phyloP scores from a whole-genome alignment of 805 yeast genomes.

The Nakazawaea sp. region DNA sequence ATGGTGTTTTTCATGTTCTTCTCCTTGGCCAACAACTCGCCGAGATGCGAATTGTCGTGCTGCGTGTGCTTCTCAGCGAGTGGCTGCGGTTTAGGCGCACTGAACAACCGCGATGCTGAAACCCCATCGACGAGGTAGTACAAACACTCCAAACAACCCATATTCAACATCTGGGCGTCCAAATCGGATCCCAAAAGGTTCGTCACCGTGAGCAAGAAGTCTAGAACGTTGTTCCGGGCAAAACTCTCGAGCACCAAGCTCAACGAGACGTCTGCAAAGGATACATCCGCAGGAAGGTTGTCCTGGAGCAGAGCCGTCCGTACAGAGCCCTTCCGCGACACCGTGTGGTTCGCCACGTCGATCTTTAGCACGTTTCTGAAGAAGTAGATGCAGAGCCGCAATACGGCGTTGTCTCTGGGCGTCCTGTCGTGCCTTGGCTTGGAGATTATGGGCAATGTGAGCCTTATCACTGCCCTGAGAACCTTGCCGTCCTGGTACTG shows the following conservation, averaged over 20 bases:
- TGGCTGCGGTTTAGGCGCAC: no score
- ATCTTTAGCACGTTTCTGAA: conserved; percentile 75
- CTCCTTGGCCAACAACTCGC: conserved; percentile 56
- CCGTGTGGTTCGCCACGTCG: conserved; percentile 57
- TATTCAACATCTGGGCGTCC: conserved; percentile 52
- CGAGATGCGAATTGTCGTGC: conserved; percentile 23
- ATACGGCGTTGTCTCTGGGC: conserved; percentile 62
- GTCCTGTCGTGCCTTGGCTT: conserved; percentile 49
- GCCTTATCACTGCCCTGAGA: conserved; percentile 60
- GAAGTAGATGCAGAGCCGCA: conserved; percentile 66
- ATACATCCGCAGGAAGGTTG: conserved; percentile 51
- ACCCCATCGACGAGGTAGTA: conserved; percentile 57
- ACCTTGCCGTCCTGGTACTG: conserved; percentile 52
- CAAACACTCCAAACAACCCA: conserved; percentile 62
- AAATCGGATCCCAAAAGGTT: conserved; percentile 60
- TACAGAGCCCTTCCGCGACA: conserved; percentile 32
- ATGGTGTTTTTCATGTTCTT: conserved; percentile 41
- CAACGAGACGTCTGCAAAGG: conserved; percentile 61
- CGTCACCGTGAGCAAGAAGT: conserved; percentile 63
- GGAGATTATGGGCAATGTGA: conserved; percentile 57
- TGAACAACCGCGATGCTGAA: conserved; percentile 27
- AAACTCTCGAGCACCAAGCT: conserved; percentile 52
- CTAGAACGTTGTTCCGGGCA: conserved; percentile 65
- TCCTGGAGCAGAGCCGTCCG: conserved; percentile 24
- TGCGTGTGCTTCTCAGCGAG: conserved; percentile 1